phyloP scores from a whole-genome alignment of 2,329 filamentous ascomycete species.

The Xylaria sp. region DNA sequence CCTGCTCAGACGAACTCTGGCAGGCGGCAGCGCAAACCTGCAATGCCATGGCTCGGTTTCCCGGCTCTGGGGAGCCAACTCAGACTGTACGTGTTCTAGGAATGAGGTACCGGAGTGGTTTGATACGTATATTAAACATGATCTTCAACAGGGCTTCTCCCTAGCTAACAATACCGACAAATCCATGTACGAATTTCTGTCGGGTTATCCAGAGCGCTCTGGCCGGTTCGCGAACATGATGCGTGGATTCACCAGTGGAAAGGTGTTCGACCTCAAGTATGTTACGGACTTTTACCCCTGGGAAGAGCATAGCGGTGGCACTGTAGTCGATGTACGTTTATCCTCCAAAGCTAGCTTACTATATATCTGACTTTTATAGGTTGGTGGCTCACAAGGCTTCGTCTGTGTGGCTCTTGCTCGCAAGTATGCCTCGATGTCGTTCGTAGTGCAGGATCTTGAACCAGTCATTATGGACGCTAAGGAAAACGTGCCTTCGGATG shows the following conservation, averaged over 20 bases:
- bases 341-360: neutral
- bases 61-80: constrained; percentile 60
- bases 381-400: constrained; percentile 34
- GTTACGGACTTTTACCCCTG: constrained; percentile 67
- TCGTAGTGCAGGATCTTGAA: constrained; percentile 65
- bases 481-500: constrained; percentile 7
- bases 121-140: no score
- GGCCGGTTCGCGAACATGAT: constrained; percentile 66
- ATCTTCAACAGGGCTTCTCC: constrained; percentile 56
- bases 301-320: constrained; percentile 44
- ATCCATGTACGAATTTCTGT: constrained; percentile 64
- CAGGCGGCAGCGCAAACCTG: constrained; percentile 25
- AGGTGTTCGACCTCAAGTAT: constrained; percentile 65
- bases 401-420: constrained; percentile 33
- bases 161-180: constrained; percentile 62
- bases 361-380: neutral
- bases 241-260: constrained; percentile 59
- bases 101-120: no score
- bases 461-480: constrained; percentile 14
- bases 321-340: constrained; percentile 31
- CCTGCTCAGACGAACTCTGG: constrained; percentile 32
- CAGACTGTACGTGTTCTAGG: constrained; percentile 47
- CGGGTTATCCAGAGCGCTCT: constrained; percentile 58
- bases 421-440: constrained; percentile 55
- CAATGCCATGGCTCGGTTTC: constrained; percentile 30